Evolutionary conservation across 169 alveolate species (phyloP), one percentile per base, ranked within the genome.

Genomic region (Cryptosporidium sp.): DNA sequence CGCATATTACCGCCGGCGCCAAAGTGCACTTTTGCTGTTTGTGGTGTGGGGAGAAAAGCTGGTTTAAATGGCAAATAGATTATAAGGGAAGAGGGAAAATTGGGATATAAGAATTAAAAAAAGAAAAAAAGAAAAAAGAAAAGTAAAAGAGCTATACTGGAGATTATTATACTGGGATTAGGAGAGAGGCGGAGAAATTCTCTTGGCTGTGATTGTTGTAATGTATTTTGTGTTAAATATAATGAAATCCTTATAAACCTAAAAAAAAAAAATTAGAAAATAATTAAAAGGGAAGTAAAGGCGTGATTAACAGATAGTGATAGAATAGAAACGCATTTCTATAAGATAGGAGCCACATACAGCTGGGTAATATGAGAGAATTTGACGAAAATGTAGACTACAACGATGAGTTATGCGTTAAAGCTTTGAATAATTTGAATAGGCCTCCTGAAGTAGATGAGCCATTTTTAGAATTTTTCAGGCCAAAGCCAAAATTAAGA

Each of bases 401-500:
- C 9, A 37, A 21, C 70, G 80, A 80, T 12, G 75, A 80, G 43
- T 65, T 80, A 39, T 80, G 89, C 48, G 23, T 80, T 23, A 80
- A 65, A 26, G 89, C 74, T 31, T 48, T 80, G 55, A 80, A 80
- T 48, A 65, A 39, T 65, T 33, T 80, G 67, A 41, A n/a, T 23
- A 50, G 89, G 10, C 89, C 89, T 62, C 89, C 89, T 6, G 89
- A 80, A 23, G 29, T 80, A 62, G 89, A 80, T 65, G 89, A 80
- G 65, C 68, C 89, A 4, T 65, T 65, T 37, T 59, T 73, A 16
- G 86, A 43, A 16, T 18, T 73, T 33, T 73, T 73, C 68, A 73
- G 39, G 5, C 70, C 86, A 41, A 73, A 73, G 12, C 86, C 86
- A 26, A 73, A 70, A 70, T 58, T 70, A 23, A 70, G 62, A 70